Evolutionary conservation across 148 eudicot genomes (phyloP).

Genomic region (Vaccinium darrowii): DNA sequence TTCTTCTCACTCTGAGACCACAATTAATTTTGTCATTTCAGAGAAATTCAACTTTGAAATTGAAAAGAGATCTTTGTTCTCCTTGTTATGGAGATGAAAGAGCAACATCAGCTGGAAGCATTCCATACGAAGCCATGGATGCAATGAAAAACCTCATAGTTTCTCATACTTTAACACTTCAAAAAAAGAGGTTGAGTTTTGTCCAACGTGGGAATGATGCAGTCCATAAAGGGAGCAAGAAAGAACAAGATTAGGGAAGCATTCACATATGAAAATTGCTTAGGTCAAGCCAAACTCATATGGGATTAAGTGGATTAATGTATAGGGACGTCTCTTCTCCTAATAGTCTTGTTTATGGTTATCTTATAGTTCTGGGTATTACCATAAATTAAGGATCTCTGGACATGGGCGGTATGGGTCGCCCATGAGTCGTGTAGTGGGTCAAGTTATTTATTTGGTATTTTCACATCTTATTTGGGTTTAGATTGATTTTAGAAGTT

Average conservation of each 20-base stretch:
- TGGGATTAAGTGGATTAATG: background rate
- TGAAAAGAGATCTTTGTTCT: background rate
- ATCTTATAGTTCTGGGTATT: background rate
- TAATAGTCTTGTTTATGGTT: background rate
- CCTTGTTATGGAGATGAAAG: background rate
- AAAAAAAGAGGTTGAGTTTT: background rate
- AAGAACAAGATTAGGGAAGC: background rate
- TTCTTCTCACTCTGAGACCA: background rate
- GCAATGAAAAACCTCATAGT: background rate
- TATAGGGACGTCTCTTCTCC: background rate
- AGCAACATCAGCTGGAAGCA: background rate
- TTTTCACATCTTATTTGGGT: background rate
- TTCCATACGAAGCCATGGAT: background rate
- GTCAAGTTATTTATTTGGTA: background rate
- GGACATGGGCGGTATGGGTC: background rate
- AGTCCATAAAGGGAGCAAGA: background rate
- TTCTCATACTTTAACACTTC: background rate
- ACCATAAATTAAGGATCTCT: background rate
- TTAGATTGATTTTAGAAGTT: background rate
- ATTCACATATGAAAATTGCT: background rate
- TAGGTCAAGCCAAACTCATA: background rate
- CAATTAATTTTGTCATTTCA: background rate
- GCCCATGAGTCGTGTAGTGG: background rate
- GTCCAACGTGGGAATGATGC: background rate
- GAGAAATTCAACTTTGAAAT: background rate